Evolutionary conservation across 164 flowering plant species (phyloP).

Genomic region (Umbilicus rupestris): DNA sequence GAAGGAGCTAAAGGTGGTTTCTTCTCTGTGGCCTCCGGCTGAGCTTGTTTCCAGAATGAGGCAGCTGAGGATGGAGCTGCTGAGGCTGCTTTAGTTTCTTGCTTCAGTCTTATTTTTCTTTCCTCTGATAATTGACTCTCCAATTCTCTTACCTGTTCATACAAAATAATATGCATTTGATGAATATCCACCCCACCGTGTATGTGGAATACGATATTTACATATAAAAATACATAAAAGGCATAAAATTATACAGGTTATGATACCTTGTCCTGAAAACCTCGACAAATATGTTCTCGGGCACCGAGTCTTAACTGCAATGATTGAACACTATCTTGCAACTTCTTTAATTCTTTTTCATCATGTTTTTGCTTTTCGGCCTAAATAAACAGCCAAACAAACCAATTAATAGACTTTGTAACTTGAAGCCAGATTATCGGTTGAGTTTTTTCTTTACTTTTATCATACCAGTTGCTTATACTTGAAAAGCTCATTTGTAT

Average conservation of each 20-base stretch:
- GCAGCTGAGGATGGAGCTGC: slow-evolving; percentile 18
- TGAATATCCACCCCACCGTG: slow-evolving; percentile 7
- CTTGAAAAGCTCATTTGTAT: slow-evolving; percentile 51
- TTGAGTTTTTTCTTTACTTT: background rate
- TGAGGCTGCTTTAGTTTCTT: slow-evolving; percentile 50
- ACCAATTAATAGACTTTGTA: background rate
- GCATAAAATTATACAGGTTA: background rate
- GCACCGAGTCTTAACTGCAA: slow-evolving; percentile 63
- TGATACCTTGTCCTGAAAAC: slow-evolving; percentile 77
- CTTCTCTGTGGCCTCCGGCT: slow-evolving; percentile 28
- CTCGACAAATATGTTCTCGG: slow-evolving; percentile 64
- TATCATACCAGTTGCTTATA: slow-evolving; percentile 72
- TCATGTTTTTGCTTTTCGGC: slow-evolving; percentile 78
- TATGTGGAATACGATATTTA: too few relatives aligned
- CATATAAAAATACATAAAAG: too few relatives aligned
- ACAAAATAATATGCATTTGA: background rate
- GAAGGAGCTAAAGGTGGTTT: slow-evolving; percentile 63
- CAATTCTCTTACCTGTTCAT: slow-evolving; percentile 59
- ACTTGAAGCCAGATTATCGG: background rate
- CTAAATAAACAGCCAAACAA: slow-evolving; percentile 23
- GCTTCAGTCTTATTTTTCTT: slow-evolving; percentile 60
- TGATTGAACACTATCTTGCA: slow-evolving; percentile 68
- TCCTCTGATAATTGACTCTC: slow-evolving; percentile 79
- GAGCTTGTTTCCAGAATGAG: slow-evolving; percentile 21
- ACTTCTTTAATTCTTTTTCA: slow-evolving; percentile 72